Conservation (phyloP, 1,284 basidiomycete genomes). For the Trametes sp. region DNA sequence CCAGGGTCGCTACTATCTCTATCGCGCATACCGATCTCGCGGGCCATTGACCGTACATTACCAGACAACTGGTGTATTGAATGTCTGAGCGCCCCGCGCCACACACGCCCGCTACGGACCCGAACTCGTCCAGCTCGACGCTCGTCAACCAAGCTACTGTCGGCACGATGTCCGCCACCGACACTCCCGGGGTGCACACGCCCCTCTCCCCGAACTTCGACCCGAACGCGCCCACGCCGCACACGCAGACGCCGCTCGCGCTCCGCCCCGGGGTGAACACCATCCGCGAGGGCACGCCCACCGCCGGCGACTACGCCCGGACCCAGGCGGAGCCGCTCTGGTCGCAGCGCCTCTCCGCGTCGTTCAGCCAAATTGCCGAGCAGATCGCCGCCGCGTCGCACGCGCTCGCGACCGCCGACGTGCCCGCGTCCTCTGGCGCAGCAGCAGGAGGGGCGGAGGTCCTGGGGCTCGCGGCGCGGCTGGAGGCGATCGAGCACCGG, state of each 20-base stretch:
- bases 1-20: neutral
- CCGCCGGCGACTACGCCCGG: neutral
- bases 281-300: neutral
- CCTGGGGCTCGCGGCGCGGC: slow-evolving; percentile 33
- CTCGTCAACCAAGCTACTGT: slow-evolving; percentile 18
- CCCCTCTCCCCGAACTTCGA: slow-evolving; percentile 38
- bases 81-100: slow-evolving; percentile 20
- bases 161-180: neutral
- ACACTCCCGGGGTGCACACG: slow-evolving; percentile 15
- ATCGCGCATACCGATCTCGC: slow-evolving; percentile 6
- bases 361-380: slow-evolving; percentile 48
- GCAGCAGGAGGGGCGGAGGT: slow-evolving; percentile 15
- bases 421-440: slow-evolving; percentile 19
- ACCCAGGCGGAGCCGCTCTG: slow-evolving; percentile 27
- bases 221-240: slow-evolving; percentile 28
- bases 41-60: neutral
- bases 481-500: slow-evolving; percentile 41
- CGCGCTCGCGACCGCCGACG: slow-evolving; percentile 43
- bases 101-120: slow-evolving; percentile 17
- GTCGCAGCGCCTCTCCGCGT: slow-evolving; percentile 43
- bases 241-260: slow-evolving; percentile 16
- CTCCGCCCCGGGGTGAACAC: slow-evolving; percentile 15
- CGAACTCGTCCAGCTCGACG: slow-evolving; percentile 32
- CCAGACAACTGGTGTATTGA: slow-evolving; percentile 5
- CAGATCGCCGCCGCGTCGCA: slow-evolving; percentile 51